A percentile compares a stretch with the other conserved stretches of the same genome.
These are phyloP conservation scores for Tetracladium marchalianum DNA, from an alignment of 495 filamentous ascomycete genomes.

Conservation along the genomic window DNA sequence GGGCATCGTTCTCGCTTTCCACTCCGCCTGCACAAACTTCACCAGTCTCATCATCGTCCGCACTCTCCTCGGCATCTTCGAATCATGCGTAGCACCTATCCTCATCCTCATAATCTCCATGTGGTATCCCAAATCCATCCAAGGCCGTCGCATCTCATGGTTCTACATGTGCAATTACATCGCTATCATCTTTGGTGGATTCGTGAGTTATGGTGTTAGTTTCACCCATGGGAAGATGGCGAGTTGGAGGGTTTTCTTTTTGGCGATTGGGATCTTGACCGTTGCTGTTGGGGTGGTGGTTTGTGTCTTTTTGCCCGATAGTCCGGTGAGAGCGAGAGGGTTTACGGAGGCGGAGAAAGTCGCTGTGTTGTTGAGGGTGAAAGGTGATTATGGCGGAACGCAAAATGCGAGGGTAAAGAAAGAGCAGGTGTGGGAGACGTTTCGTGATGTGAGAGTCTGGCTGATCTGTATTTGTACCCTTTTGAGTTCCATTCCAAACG, in stretches of 20 bases:
- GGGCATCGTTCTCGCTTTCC: slow-evolving; percentile 45
- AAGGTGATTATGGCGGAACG: slow-evolving; percentile 57
- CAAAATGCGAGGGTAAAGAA: slow-evolving; percentile 61
- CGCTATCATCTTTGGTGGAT: slow-evolving; percentile 28
- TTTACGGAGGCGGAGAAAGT: slow-evolving; percentile 49
- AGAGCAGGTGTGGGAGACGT: slow-evolving; percentile 51
- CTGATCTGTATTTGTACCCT: slow-evolving; percentile 12
- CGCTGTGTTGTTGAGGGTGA: slow-evolving; percentile 51
- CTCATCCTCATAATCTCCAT: slow-evolving; percentile 50
- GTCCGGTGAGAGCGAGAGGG: slow-evolving; percentile 58
- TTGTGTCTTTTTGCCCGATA: slow-evolving; percentile 55
- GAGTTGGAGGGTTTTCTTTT: slow-evolving; percentile 37
- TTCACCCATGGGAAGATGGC: slow-evolving; percentile 5
- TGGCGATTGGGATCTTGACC: slow-evolving; percentile 56
- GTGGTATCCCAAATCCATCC: slow-evolving; percentile 55
- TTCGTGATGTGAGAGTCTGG: slow-evolving; percentile 34
- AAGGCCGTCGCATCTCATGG: slow-evolving; percentile 44
- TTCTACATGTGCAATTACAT: slow-evolving; percentile 58
- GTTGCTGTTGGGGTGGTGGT: slow-evolving; percentile 46
- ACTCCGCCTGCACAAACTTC: slow-evolving; percentile 34
- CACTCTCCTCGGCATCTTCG: slow-evolving; percentile 52
- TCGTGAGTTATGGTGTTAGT: slow-evolving; percentile 8
- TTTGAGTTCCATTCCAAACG: slow-evolving; percentile 13
- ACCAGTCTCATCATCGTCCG: slow-evolving; percentile 45
- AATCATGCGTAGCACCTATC: slow-evolving; percentile 51